Conservation (phyloP, 306 rosid genomes). For the Vigna mungo region DNA sequence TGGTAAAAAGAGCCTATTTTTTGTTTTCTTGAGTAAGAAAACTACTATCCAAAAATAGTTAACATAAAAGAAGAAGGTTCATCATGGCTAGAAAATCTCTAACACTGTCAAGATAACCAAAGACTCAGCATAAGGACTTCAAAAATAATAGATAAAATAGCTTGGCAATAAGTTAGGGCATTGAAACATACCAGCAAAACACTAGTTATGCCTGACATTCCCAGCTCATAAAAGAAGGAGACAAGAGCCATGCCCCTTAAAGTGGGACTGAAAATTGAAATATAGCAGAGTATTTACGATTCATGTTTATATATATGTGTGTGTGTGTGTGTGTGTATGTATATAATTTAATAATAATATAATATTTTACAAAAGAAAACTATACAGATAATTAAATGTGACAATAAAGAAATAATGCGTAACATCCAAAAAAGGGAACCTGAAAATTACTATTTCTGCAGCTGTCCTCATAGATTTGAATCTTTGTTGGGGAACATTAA, state of each 20-base stretch:
- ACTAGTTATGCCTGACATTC: slow-evolving; percentile 74
- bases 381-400: not conserved
- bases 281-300: slow-evolving; percentile 23
- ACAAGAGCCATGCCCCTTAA: slow-evolving; percentile 74
- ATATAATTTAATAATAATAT: no score
- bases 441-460: slow-evolving; percentile 63
- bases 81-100: not conserved
- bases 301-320: not conserved
- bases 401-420: not conserved
- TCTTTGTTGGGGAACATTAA: slow-evolving; percentile 54
- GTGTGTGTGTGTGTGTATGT: no score
- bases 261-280: slow-evolving; percentile 66
- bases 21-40: not conserved
- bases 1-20: not conserved
- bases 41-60: not conserved
- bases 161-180: not conserved
- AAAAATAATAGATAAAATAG: not conserved
- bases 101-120: not conserved
- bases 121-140: not conserved
- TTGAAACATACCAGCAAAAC: slow-evolving; percentile 65
- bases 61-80: slow-evolving; percentile 7
- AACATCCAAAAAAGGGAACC: slow-evolving; percentile 47
- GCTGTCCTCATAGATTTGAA: slow-evolving; percentile 70
- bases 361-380: slow-evolving; percentile 17
- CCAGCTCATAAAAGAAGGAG: slow-evolving; percentile 80